Percentiles rank a stretch among this genome's conserved stretches.
Conservation (phyloP, 176 grass and related monocot genomes). For the Avena eriantha region DNA sequence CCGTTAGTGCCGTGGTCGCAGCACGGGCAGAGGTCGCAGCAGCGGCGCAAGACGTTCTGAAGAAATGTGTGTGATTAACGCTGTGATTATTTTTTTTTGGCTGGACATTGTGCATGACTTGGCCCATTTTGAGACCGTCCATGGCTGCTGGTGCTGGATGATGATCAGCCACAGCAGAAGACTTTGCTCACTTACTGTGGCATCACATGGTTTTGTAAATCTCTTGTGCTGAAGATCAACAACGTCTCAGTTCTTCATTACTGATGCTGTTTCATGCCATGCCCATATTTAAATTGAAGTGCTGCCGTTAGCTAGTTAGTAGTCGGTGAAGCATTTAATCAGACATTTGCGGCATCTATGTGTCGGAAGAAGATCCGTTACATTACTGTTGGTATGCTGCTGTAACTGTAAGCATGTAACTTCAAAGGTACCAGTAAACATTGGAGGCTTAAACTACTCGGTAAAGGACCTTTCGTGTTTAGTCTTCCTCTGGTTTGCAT, state of each 20-base stretch:
- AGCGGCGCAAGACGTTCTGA: constrained; percentile 23
- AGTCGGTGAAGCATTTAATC: not conserved
- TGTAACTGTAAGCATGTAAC: constrained; percentile 35
- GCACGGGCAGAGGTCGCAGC: constrained; percentile 39
- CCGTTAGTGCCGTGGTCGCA: constrained; percentile 34
- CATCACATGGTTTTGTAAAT: constrained; percentile 24
- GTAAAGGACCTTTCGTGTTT: not conserved
- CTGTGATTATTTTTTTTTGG: constrained; percentile 27
- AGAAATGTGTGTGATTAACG: not conserved
- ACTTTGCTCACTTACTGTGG: not conserved
- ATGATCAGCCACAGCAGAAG: constrained; percentile 15
- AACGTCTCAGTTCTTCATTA: not conserved
- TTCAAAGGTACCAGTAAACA: not conserved
- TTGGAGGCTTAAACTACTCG: not conserved
- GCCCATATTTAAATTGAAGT: not conserved
- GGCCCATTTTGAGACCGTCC: not conserved
- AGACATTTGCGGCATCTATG: not conserved
- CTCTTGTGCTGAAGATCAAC: not conserved
- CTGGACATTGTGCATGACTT: constrained; percentile 1
- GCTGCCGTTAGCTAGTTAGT: constrained; percentile 10
- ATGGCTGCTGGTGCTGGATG: constrained; percentile 11
- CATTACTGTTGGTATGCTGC: not conserved
- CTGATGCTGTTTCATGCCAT: not conserved
- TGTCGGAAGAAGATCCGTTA: not conserved
- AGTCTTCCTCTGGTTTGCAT: not conserved